Percentiles rank a stretch among this genome's conserved stretches.
Conservation (phyloP, 345 rosid species). For the Microthlaspi erraticum region DNA sequence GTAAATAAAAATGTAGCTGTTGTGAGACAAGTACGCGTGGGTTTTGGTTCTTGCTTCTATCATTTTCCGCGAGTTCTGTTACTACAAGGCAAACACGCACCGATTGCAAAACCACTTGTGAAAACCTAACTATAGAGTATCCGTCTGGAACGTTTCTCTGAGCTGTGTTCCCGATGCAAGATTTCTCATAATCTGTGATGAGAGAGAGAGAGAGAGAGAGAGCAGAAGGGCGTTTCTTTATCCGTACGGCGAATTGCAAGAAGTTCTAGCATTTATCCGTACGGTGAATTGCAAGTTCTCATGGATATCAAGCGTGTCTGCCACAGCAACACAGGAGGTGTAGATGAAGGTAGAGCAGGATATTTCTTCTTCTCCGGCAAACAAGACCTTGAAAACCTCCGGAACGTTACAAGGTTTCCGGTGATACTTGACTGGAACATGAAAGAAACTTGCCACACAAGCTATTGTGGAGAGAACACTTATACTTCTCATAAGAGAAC, state of each 20-base stretch:
- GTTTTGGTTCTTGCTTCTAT: no score
- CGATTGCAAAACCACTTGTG: neutral
- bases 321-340: neutral
- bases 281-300: neutral
- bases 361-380: neutral
- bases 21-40: no score
- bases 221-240: neutral
- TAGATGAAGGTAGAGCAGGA: neutral
- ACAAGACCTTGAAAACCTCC: neutral
- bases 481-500: neutral
- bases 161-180: neutral
- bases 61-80: no score
- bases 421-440: neutral
- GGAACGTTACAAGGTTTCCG: neutral
- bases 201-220: neutral
- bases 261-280: neutral
- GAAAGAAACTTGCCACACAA: neutral
- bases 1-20: no score
- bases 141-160: neutral
- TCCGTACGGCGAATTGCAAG: neutral
- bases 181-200: neutral
- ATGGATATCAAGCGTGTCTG: neutral
- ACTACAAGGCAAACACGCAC: neutral
- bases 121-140: neutral
- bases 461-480: neutral